Evolutionary conservation across 1,139 yeast genomes (phyloP).

Genomic region (Tardiomyces blankii): DNA sequence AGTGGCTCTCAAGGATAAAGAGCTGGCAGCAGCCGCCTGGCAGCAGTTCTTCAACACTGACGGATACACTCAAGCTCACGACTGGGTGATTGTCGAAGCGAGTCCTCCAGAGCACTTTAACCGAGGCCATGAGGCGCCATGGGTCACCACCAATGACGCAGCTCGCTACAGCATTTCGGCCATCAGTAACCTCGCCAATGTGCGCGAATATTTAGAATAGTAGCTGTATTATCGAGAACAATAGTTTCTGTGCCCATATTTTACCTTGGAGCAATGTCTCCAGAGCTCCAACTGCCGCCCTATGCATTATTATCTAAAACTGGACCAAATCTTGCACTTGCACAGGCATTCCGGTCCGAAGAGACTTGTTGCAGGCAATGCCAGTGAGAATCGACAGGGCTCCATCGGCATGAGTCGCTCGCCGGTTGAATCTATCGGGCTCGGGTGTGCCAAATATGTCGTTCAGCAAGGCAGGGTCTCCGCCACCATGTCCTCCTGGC

Average conservation of each 20-base stretch:
- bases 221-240: background rate
- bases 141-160: constrained; percentile 9
- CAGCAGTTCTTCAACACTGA: constrained; percentile 8
- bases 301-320: constrained; percentile 1
- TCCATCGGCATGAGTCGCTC: constrained; percentile 11
- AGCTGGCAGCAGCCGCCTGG: constrained; percentile 9
- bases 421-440: constrained; percentile 10
- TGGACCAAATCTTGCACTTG: constrained; percentile 7
- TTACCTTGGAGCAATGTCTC: too few species aligned
- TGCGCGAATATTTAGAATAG: background rate
- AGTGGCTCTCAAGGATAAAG: constrained; percentile 1
- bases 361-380: constrained; percentile 9
- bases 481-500: constrained; percentile 13
- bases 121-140: constrained; percentile 5
- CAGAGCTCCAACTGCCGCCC: too few species aligned
- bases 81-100: background rate
- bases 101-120: constrained; percentile 2
- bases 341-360: constrained; percentile 9
- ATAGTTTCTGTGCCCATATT: too few species aligned
- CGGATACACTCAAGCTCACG: constrained; percentile 2
- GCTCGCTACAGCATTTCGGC: constrained; percentile 11
- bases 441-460: constrained; percentile 10
- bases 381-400: constrained; percentile 11
- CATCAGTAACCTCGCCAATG: constrained; percentile 4
- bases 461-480: constrained; percentile 8